A percentile compares a stretch with the other conserved stretches of the same genome.
Evolutionary conservation across 495 filamentous ascomycete genomes (phyloP).

Genomic region (Penicillium robsamsonii): DNA sequence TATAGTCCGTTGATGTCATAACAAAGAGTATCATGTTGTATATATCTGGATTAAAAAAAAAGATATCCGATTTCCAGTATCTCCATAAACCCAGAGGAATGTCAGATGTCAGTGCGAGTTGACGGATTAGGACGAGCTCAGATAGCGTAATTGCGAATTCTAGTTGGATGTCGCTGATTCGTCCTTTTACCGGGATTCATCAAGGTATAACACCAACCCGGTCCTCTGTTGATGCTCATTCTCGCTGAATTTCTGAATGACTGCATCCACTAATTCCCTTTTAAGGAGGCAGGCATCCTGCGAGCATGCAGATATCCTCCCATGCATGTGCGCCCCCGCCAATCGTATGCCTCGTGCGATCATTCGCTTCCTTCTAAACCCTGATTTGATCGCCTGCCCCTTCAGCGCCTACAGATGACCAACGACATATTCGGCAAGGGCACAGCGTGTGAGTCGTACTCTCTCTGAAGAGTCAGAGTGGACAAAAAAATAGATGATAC

Average conservation of each 20-base stretch:
- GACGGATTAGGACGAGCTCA: constrained; percentile 17
- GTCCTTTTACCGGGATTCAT: constrained; percentile 10
- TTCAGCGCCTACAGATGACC: constrained; percentile 15
- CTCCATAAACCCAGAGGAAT: constrained; percentile 18
- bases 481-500: constrained; percentile 8
- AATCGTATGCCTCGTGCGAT: constrained; percentile 14
- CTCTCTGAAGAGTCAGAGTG: background rate
- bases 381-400: constrained; percentile 13
- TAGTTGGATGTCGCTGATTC: constrained; percentile 14
- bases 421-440: constrained; percentile 13
- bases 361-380: constrained; percentile 9
- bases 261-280: constrained; percentile 6
- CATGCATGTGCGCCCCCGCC: constrained; percentile 11
- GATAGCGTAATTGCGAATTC: constrained; percentile 19
- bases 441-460: constrained; percentile 7
- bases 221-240: background rate
- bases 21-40: background rate
- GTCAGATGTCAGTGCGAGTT: constrained; percentile 37
- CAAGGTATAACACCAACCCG: constrained; percentile 17
- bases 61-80: background rate
- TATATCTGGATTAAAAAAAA: background rate
- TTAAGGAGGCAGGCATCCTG: constrained; percentile 8
- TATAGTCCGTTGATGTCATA: constrained; percentile 5
- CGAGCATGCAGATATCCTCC: constrained; percentile 13
- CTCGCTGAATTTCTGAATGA: constrained; percentile 9